phyloP scores from a whole-genome alignment of 108 stramenopile genomes.

The Pseudonitzschia multiseries region DNA sequence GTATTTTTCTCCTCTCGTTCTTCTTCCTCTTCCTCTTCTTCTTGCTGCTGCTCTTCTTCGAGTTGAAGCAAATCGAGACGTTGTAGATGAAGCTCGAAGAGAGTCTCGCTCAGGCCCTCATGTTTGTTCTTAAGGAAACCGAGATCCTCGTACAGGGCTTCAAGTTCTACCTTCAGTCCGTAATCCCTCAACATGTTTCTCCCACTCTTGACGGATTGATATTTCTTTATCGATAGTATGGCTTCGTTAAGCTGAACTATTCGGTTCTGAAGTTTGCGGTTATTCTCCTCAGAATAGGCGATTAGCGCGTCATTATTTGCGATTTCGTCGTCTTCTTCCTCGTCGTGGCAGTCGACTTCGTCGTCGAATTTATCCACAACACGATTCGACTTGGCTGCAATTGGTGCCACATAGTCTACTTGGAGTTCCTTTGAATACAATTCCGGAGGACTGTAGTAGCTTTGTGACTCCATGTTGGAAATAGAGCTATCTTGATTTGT shows the following conservation, averaged over 20 bases:
- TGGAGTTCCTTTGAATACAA: too few species aligned
- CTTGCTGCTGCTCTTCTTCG: slow-evolving; percentile 8
- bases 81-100: neutral
- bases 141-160: slow-evolving; percentile 1
- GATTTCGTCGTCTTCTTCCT: neutral
- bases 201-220: neutral
- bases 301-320: neutral
- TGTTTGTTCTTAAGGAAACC: neutral
- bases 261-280: neutral
- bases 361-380: neutral
- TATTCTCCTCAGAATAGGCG: neutral
- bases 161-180: neutral
- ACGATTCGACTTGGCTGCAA: too few species aligned
- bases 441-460: too few species aligned
- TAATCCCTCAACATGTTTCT: neutral
- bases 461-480: too few species aligned
- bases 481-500: too few species aligned
- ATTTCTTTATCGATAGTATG: neutral
- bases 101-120: neutral
- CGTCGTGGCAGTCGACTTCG: neutral
- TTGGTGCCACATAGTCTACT: too few species aligned
- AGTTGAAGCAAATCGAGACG: slow-evolving; percentile 4
- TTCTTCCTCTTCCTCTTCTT: neutral
- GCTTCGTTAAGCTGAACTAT: neutral
- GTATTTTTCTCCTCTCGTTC: neutral